Percentiles rank a stretch among this genome's conserved stretches.
These are phyloP conservation scores for Oenanthe javanica DNA, from an alignment of 140 eudicot genomes.

Conservation along the genomic window DNA sequence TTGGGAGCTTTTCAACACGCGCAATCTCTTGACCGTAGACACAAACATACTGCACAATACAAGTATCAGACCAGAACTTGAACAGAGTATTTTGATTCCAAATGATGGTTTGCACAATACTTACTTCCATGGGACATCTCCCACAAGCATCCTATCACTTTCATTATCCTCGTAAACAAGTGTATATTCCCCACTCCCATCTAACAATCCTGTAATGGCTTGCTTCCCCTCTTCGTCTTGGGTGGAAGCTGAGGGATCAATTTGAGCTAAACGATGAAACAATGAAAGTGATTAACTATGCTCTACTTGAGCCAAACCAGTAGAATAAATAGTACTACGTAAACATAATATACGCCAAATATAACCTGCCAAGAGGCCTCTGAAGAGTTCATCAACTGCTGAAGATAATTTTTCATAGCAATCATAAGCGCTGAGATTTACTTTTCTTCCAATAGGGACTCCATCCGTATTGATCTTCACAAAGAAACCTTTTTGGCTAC, in stretches of 20 bases:
- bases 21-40: conserved; percentile 81
- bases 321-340: neutral
- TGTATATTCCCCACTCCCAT: conserved; percentile 87
- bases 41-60: conserved; percentile 74
- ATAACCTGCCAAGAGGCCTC: conserved; percentile 94
- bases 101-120: conserved; percentile 22
- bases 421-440: conserved; percentile 68
- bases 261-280: conserved; percentile 48
- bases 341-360: neutral
- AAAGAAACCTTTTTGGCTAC: conserved; percentile 41
- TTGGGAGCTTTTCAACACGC: conserved; percentile 85
- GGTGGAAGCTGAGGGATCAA: conserved; percentile 33
- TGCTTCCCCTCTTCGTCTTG: conserved; percentile 31
- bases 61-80: neutral
- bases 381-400: conserved; percentile 84
- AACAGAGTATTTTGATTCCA: neutral
- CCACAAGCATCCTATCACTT: conserved; percentile 99
- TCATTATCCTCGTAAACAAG: conserved; percentile 91
- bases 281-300: neutral
- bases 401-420: conserved; percentile 66
- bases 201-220: conserved; percentile 58
- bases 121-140: conserved; percentile 99
- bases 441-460: conserved; percentile 87
- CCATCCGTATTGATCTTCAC: conserved; percentile 98
- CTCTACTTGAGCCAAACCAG: neutral